A percentile compares a stretch with the other conserved stretches of the same genome.
Conservation (phyloP, 2,329 filamentous ascomycete genomes). For the Westerdykella ornata region DNA sequence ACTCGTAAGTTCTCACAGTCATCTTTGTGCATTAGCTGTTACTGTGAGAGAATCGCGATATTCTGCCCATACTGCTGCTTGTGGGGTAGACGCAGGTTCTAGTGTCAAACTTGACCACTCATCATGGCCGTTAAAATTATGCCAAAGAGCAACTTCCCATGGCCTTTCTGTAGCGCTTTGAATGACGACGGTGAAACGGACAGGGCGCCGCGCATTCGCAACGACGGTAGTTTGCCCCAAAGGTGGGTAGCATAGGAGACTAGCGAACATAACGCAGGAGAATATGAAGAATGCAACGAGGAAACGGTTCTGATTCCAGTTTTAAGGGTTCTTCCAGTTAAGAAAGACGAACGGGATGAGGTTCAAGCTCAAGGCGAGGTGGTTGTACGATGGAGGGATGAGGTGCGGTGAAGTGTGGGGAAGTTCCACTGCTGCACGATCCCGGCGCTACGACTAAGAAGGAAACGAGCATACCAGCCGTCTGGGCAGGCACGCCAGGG, state of each 20-base stretch:
- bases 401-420: conserved; percentile 12
- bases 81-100: conserved; percentile 32
- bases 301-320: too few relatives aligned
- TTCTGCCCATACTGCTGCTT: conserved; percentile 17
- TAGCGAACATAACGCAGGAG: conserved; percentile 42
- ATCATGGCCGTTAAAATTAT: conserved; percentile 53
- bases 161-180: conserved; percentile 54
- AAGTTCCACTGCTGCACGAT: too few relatives aligned
- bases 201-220: conserved; percentile 32
- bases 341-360: too few relatives aligned
- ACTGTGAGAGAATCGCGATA: not conserved
- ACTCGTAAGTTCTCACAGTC: conserved; percentile 11
- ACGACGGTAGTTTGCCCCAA: conserved; percentile 67
- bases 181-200: conserved; percentile 62
- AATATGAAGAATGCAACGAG: not conserved
- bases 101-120: conserved; percentile 55
- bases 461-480: too few relatives aligned
- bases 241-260: conserved; percentile 60
- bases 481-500: too few relatives aligned
- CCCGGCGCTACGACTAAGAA: too few relatives aligned
- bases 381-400: conserved; percentile 16
- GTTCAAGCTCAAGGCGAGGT: too few relatives aligned
- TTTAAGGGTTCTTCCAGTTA: too few relatives aligned
- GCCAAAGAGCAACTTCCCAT: conserved; percentile 74
- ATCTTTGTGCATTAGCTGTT: conserved; percentile 17